phyloP scores from a whole-genome alignment of 345 rosid genomes.

The Sonneratia caseolaris region DNA sequence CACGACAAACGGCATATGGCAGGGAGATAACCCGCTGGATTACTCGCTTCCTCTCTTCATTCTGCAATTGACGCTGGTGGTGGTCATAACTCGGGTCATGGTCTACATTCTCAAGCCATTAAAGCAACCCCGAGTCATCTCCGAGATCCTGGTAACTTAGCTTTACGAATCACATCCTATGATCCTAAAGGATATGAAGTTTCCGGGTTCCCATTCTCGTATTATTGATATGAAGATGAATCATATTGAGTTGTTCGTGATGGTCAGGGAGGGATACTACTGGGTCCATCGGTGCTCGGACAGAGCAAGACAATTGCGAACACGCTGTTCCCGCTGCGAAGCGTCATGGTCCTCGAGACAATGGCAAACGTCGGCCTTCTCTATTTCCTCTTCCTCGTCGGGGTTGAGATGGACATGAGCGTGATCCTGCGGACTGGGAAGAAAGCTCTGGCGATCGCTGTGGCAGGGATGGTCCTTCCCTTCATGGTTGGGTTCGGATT shows the following conservation, averaged over 20 bases:
- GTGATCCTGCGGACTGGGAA: slow-evolving; percentile 60
- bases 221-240: too few species aligned
- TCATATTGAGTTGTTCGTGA: background rate
- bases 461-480: slow-evolving; percentile 78
- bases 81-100: slow-evolving; percentile 55
- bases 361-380: slow-evolving; percentile 91
- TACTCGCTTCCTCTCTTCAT: slow-evolving; percentile 91
- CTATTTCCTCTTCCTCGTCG: slow-evolving; percentile 78
- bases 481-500: slow-evolving; percentile 45
- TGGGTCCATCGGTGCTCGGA: slow-evolving; percentile 84
- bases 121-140: slow-evolving; percentile 82
- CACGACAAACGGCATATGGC: slow-evolving; percentile 93
- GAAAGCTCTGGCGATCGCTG: slow-evolving; percentile 50
- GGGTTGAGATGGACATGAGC: slow-evolving; percentile 85
- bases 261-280: slow-evolving; percentile 62
- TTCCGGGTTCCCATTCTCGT: too few species aligned
- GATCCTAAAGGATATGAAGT: too few species aligned
- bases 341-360: slow-evolving; percentile 96
- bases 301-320: slow-evolving; percentile 24
- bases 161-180: too few species aligned
- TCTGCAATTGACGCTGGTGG: slow-evolving; percentile 64
- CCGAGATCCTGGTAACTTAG: slow-evolving; percentile 60
- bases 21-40: slow-evolving; percentile 89
- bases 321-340: slow-evolving; percentile 57
- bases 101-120: slow-evolving; percentile 67